These are phyloP conservation scores for Diplocarpon rosae DNA, from an alignment of 2,329 filamentous ascomycete species.

Conservation along the genomic window DNA sequence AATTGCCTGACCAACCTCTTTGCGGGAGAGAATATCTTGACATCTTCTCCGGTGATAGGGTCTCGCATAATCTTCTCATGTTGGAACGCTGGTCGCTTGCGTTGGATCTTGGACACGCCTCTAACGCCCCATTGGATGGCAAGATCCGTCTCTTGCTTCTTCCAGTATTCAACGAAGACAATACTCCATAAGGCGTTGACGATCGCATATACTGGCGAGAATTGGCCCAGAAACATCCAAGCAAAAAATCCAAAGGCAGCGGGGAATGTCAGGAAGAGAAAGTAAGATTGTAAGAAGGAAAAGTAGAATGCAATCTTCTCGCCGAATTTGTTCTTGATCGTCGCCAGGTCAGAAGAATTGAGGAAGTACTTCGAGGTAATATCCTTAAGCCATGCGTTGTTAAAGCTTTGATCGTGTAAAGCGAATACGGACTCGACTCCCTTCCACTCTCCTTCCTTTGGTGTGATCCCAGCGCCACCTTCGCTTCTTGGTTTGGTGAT, in stretches of 20 bases:
- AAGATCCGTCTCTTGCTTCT: slow-evolving; percentile 80
- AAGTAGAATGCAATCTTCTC: slow-evolving; percentile 91
- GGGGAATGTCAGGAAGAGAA: slow-evolving; percentile 73
- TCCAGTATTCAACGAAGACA: slow-evolving; percentile 92
- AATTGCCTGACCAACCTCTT: slow-evolving; percentile 54
- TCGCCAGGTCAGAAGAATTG: slow-evolving; percentile 54
- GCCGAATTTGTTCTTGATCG: slow-evolving; percentile 66
- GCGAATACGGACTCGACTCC: slow-evolving; percentile 66
- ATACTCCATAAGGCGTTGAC: slow-evolving; percentile 78
- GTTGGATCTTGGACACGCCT: slow-evolving; percentile 72
- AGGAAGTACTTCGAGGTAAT: slow-evolving; percentile 64
- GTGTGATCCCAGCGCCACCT: slow-evolving; percentile 69
- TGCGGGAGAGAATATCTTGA: slow-evolving; percentile 48
- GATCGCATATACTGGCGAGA: slow-evolving; percentile 70
- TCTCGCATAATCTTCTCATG: slow-evolving; percentile 71
- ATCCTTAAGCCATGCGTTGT: slow-evolving; percentile 62
- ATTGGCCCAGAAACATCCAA: slow-evolving; percentile 76
- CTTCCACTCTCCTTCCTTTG: slow-evolving; percentile 58
- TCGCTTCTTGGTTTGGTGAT: slow-evolving; percentile 63
- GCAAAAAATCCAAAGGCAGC: slow-evolving; percentile 65
- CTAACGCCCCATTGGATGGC: slow-evolving; percentile 82
- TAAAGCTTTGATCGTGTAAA: slow-evolving; percentile 66
- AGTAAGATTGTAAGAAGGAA: slow-evolving; percentile 86
- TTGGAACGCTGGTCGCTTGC: slow-evolving; percentile 64
- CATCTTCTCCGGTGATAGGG: slow-evolving; percentile 56